Evolutionary conservation across 164 flowering plant species (phyloP).

Genomic region (Sedum album): DNA sequence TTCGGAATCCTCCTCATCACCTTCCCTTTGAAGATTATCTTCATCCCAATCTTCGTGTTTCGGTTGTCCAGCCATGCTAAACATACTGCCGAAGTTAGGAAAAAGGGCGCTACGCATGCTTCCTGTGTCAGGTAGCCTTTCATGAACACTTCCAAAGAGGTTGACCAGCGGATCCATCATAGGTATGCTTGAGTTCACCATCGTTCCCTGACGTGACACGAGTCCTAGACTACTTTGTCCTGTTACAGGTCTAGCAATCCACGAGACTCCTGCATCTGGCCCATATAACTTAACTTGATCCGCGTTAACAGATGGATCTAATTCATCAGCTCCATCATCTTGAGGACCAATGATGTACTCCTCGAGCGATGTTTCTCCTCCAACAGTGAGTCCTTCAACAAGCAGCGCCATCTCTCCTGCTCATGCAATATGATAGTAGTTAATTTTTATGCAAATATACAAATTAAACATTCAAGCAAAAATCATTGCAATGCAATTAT

Average conservation of each 20-base stretch:
- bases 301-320: constrained; percentile 21
- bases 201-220: constrained; percentile 41
- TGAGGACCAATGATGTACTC: constrained; percentile 52
- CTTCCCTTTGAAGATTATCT: constrained; percentile 38
- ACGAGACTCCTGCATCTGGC: constrained; percentile 37
- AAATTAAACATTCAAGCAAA: neutral
- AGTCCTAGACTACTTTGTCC: constrained; percentile 38
- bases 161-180: constrained; percentile 49
- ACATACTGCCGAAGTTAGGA: constrained; percentile 51
- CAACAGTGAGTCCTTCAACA: constrained; percentile 49
- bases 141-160: constrained; percentile 49
- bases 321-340: constrained; percentile 24
- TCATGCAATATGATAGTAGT: constrained; percentile 8
- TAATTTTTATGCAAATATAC: neutral
- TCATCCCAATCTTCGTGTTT: constrained; percentile 51
- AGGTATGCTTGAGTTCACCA: constrained; percentile 18
- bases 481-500: neutral
- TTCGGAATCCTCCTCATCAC: constrained; percentile 31
- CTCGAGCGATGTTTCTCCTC: constrained; percentile 41
- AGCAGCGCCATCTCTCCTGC: constrained; percentile 58
- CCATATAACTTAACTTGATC: constrained; percentile 43
- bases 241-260: constrained; percentile 47
- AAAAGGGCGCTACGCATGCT: constrained; percentile 45
- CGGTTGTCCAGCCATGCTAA: constrained; percentile 37
- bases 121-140: constrained; percentile 38